phyloP scores from a whole-genome alignment of 805 yeast species.

The Lipomyces kockii region DNA sequence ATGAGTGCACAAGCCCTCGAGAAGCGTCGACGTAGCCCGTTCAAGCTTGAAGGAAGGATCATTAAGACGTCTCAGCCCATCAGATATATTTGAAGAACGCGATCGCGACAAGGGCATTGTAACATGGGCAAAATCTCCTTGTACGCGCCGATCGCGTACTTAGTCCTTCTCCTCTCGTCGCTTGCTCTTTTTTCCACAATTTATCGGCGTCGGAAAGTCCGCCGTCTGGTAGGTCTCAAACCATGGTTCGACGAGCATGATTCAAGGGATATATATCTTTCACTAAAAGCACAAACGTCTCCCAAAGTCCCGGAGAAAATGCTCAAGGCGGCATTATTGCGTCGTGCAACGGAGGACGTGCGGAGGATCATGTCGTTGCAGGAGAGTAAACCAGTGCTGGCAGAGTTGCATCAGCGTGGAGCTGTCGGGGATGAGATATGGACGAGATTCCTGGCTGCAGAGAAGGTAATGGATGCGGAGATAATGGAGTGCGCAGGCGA shows the following conservation, averaged over 20 bases:
- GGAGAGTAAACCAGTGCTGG: constrained; percentile 74
- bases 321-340: constrained; percentile 66
- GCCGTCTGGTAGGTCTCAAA: constrained; percentile 60
- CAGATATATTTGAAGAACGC: too few relatives aligned
- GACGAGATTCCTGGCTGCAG: constrained; percentile 77
- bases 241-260: constrained; percentile 74
- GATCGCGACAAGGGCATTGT: neutral
- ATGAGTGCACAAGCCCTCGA: neutral
- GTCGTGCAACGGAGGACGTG: constrained; percentile 84
- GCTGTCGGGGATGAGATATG: constrained; percentile 88
- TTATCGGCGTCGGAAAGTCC: constrained; percentile 42
- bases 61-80: neutral
- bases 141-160: constrained; percentile 35
- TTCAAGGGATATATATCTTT: constrained; percentile 65
- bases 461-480: constrained; percentile 79
- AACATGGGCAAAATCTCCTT: constrained; percentile 32
- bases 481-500: constrained; percentile 74
- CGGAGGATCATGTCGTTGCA: constrained; percentile 81
- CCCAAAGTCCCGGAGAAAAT: constrained; percentile 76
- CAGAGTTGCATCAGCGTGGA: constrained; percentile 79
- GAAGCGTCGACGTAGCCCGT: neutral
- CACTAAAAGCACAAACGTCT: constrained; percentile 55
- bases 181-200: constrained; percentile 34
- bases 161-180: constrained; percentile 32
- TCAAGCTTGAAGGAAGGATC: neutral